Evolutionary conservation across 768 basidiomycete species (phyloP), one percentile per base, ranked within the genome.

Genomic region (Suillus luteus): DNA sequence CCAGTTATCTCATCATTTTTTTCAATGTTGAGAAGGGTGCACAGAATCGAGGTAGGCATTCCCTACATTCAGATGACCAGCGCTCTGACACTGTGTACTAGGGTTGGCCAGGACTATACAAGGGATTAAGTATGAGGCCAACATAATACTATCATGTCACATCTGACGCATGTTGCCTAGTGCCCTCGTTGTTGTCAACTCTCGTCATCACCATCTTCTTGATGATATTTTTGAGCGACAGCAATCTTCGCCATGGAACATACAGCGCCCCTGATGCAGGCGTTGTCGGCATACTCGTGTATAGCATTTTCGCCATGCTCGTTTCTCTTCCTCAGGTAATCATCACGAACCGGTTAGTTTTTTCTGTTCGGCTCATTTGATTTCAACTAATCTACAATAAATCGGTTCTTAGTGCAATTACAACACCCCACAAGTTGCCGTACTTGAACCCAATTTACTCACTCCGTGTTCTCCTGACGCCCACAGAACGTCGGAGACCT

Each of bases 1-100:
- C 93, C 92, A 63, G 83, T 91, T n/a, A 82, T 94, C 62, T 84
- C 83, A 17, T 86, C 88, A 4, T 92, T 88, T 77, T 84, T 92
- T 67, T 85, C 80, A 19, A 94, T 94, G 92, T 72, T 92, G 66
- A 69, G 65, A 55, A 82, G 93, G 54, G 91, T 91, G 7, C 86
- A 87, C 71, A 82, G 78, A 60, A 80, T 94, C 10, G 93, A 95
- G 83, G 91, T 90, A 38, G 49, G 81, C 63, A 24, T n/a, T 3
- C 35, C 41, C 37, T 14, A 14, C 33, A 3, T 60, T 43, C 49
- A 63, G 27, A 48, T 65, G 19, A 51, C 44, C 5, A 31, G 8
- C 8, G 10, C 3, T 41, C 17, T 58, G 27, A 58, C 11, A 19
- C 9, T 24, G 7, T 37, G 10, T 62, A n/a, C n/a, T n/a, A 85